These are phyloP conservation scores for Alternaria atra DNA, from an alignment of 2,329 filamentous ascomycete genomes.

Conservation along the genomic window DNA sequence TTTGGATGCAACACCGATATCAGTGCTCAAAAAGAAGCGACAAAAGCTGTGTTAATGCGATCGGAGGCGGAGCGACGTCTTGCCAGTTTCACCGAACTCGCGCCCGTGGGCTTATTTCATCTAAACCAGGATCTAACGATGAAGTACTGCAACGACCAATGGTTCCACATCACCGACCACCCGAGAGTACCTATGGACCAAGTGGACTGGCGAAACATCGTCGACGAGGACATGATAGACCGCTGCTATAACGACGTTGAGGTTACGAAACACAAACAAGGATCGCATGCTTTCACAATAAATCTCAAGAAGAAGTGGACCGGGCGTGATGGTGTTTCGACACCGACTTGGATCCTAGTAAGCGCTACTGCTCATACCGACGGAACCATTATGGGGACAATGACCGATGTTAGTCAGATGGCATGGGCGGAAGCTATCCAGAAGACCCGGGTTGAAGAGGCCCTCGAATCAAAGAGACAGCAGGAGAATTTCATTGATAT, in stretches of 20 bases:
- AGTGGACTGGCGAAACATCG: conserved; percentile 13
- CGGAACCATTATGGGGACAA: conserved; percentile 34
- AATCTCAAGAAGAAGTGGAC: conserved; percentile 28
- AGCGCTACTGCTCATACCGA: conserved; percentile 25
- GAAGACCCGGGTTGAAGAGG: conserved; percentile 19
- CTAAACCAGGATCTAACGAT: conserved; percentile 24
- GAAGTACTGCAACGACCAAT: conserved; percentile 32
- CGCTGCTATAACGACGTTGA: conserved; percentile 11
- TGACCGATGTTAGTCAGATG: conserved; percentile 46
- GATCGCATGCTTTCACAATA: conserved; percentile 17
- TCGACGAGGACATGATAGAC: conserved; percentile 9
- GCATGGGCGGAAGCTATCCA: conserved; percentile 39
- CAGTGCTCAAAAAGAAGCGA: conserved; percentile 33
- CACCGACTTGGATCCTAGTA: conserved; percentile 24
- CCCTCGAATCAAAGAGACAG: conserved; percentile 29
- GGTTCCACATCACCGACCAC: conserved; percentile 26
- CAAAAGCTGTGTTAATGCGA: conserved; percentile 18
- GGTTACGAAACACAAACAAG: neutral
- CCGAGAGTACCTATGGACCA: conserved; percentile 15
- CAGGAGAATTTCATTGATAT: conserved; percentile 40
- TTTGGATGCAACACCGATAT: conserved; percentile 38
- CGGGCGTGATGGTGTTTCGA: conserved; percentile 21
- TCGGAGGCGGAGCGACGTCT: conserved; percentile 29
- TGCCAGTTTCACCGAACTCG: conserved; percentile 24
- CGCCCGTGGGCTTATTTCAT: conserved; percentile 21